These are phyloP conservation scores for Schizophyllum commune DNA, from an alignment of 1,284 basidiomycete species.

Conservation along the genomic window DNA sequence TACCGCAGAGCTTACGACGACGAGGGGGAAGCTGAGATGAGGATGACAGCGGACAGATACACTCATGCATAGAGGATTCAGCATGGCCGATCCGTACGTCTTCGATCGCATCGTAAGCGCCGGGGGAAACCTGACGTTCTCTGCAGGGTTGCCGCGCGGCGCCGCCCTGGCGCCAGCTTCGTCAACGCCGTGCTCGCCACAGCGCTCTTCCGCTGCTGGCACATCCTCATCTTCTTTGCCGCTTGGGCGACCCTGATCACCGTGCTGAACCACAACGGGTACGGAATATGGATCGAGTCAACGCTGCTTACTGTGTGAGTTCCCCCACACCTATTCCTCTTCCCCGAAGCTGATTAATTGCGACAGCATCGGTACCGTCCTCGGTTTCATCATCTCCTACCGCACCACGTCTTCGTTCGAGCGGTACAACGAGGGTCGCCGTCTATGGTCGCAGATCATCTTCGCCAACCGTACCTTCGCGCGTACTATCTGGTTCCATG, in stretches of 20 bases:
- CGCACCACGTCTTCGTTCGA: constrained; percentile 73
- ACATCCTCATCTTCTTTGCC: constrained; percentile 53
- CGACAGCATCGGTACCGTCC: constrained; percentile 52
- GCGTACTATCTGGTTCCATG: constrained; percentile 57
- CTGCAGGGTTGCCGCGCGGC: constrained; percentile 31
- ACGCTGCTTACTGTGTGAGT: constrained; percentile 58
- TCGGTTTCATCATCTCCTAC: constrained; percentile 61
- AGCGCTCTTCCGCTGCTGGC: constrained; percentile 61
- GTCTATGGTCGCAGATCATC: constrained; percentile 40
- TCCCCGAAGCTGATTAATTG: background rate
- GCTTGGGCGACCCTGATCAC: constrained; percentile 51
- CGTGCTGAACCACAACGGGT: constrained; percentile 39
- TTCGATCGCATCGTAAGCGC: too few relatives aligned
- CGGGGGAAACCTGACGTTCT: background rate
- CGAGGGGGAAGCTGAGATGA: too few relatives aligned
- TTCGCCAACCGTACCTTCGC: constrained; percentile 50
- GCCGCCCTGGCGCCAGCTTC: constrained; percentile 32
- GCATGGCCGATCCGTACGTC: too few relatives aligned
- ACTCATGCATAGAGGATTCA: too few relatives aligned
- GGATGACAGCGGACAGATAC: too few relatives aligned
- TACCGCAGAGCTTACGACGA: too few relatives aligned
- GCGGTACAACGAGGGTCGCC: constrained; percentile 65
- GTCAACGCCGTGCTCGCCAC: constrained; percentile 49
- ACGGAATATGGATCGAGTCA: constrained; percentile 35
- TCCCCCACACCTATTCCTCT: background rate